Base-by-base conservation (phyloP, 1,139 yeast genomes). In the Pichia inconspicua region DNA sequence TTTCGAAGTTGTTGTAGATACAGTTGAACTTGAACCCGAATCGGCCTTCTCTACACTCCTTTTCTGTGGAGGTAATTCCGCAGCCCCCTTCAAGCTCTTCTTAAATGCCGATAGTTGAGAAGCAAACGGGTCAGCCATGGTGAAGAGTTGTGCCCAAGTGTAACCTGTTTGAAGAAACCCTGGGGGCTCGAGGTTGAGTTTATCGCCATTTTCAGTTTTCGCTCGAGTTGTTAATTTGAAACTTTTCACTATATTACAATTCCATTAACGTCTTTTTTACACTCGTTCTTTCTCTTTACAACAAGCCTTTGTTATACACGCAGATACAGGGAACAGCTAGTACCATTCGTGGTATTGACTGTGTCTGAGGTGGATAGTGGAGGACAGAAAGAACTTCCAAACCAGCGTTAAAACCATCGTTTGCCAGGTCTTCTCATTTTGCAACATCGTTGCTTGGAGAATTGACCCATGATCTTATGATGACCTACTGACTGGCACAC, bases 401-500 rank as follows among this genome's bases (percentile, higher is more conserved):
- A 37, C 43, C 85, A 77, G 72, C 82, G 78, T 76, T 79, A 80
- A 80, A 80, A 86, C 95, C 95, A 86, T 86, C 86, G 95, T 89
- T 77, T 80, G 66, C 87, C 40, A 84, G 94, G 94, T 82, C 80
- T 65, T 48, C 55, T 58, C 53, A 63, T 32, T 41, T 14, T 4
- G 22, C 22, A 30, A 30, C 5, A 28, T 15, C 15, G 38, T 35
- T 15, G 19, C 22, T 15, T 14, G 9, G 40, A 73, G 82, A 56
- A 60, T 79, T 66, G 89, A 82, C 80, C 88, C 95, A 86, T 86
- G 95, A 82, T 78, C 77, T 71, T 81, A 84, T 80, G 88, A 82
- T 82, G 88, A 82, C 95, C 95, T 86, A 82, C 78, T 74, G 81
- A 69, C 77, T 84, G 94, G 79, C 66, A 84, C 90, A 84, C 71